Conservation (phyloP, 495 filamentous ascomycete genomes). For the Jackrogersella minutella region DNA sequence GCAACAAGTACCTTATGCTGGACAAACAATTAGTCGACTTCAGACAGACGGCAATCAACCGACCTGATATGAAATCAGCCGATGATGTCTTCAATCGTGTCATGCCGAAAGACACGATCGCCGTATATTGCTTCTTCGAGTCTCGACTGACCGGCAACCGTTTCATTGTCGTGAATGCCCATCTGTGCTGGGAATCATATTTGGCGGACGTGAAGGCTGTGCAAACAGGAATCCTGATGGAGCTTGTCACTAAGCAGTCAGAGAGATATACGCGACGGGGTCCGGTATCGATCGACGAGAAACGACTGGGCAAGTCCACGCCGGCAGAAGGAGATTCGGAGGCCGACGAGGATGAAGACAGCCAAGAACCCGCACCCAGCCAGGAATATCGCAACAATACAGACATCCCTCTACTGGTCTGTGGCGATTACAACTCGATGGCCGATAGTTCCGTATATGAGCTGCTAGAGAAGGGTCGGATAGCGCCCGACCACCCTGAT, state of each 20-base stretch:
- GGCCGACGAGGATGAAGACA: slow-evolving; percentile 40
- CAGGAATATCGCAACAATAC: slow-evolving; percentile 82
- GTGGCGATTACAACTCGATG: slow-evolving; percentile 94
- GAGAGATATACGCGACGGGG: slow-evolving; percentile 82
- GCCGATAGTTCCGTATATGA: slow-evolving; percentile 87
- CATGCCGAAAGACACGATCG: slow-evolving; percentile 98
- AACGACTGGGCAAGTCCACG: slow-evolving; percentile 72
- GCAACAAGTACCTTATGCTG: slow-evolving; percentile 86
- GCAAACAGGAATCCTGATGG: slow-evolving; percentile 93
- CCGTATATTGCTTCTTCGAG: slow-evolving; percentile 87
- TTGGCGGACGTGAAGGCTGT: slow-evolving; percentile 94
- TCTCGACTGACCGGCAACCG: slow-evolving; percentile 86
- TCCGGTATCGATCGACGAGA: slow-evolving; percentile 71
- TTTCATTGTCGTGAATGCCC: slow-evolving; percentile 90
- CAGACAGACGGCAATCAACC: slow-evolving; percentile 86
- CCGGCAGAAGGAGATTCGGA: slow-evolving; percentile 54
- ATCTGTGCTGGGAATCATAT: slow-evolving; percentile 91
- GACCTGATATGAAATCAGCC: slow-evolving; percentile 92
- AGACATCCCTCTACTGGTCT: slow-evolving; percentile 89
- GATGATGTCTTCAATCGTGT: slow-evolving; percentile 97
- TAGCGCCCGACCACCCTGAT: slow-evolving; percentile 78
- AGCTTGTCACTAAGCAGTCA: slow-evolving; percentile 81
- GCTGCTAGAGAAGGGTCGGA: slow-evolving; percentile 76
- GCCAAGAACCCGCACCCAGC: slow-evolving; percentile 56
- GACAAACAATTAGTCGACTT: slow-evolving; percentile 95